These are phyloP conservation scores for Sodiomyces alkalinus DNA, from an alignment of 2,329 filamentous ascomycete genomes.

Conservation along the genomic window DNA sequence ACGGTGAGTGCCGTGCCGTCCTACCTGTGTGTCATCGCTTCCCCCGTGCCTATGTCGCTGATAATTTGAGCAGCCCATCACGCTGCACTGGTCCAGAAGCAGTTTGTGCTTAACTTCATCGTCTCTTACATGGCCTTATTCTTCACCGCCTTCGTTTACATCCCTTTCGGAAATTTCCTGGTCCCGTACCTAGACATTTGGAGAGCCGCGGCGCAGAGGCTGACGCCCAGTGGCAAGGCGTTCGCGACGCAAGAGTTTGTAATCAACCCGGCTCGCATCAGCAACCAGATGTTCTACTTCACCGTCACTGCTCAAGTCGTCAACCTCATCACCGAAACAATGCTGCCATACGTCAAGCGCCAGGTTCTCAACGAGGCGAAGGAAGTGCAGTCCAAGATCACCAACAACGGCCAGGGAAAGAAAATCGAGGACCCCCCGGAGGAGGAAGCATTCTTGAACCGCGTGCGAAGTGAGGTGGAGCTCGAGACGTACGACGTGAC, in stretches of 20 bases:
- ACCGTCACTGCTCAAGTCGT: constrained; percentile 89
- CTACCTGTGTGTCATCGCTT: background rate
- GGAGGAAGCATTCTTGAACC: constrained; percentile 64
- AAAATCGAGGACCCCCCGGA: constrained; percentile 53
- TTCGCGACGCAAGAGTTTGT: constrained; percentile 52
- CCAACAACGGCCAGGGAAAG: constrained; percentile 33
- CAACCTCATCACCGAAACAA: constrained; percentile 68
- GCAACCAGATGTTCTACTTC: constrained; percentile 89
- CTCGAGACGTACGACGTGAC: constrained; percentile 81
- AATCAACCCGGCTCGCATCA: constrained; percentile 70
- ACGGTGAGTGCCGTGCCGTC: constrained; percentile 32
- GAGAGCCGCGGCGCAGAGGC: constrained; percentile 54
- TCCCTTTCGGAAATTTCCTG: constrained; percentile 74
- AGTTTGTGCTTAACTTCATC: constrained; percentile 93
- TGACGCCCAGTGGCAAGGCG: constrained; percentile 62
- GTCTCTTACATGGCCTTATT: constrained; percentile 89
- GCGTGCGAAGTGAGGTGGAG: constrained; percentile 71
- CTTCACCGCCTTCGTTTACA: constrained; percentile 85
- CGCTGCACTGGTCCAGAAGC: constrained; percentile 74
- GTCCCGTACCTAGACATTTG: constrained; percentile 80
- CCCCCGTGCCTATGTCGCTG: background rate
- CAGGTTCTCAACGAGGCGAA: constrained; percentile 66
- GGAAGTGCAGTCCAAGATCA: constrained; percentile 46
- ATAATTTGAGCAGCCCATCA: constrained; percentile 46
- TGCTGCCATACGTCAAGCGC: constrained; percentile 76